phyloP scores from a whole-genome alignment of 345 rosid species.

The Camelina laxa region DNA sequence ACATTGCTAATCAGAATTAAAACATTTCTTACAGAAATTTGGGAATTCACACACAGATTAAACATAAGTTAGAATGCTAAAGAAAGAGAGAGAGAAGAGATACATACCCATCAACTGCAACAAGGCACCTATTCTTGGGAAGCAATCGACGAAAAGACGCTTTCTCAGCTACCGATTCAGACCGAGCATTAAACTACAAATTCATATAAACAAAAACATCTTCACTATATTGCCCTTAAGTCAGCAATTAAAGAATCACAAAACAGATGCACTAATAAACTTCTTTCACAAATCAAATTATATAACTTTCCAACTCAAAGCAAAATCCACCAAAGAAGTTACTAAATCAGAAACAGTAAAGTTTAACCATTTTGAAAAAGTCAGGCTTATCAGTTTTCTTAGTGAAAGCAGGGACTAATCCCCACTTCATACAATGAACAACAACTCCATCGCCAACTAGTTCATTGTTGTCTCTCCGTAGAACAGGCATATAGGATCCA shows the following conservation, averaged over 20 bases:
- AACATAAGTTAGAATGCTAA: not conserved
- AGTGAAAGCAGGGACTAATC: conserved; percentile 80
- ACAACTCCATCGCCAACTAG: conserved; percentile 50
- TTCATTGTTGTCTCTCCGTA: conserved; percentile 63
- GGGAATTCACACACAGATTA: too few species aligned
- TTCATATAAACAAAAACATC: not conserved
- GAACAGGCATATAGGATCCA: conserved; percentile 69
- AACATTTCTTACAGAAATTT: too few species aligned
- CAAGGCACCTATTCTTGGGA: conserved; percentile 80
- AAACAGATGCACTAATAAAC: not conserved
- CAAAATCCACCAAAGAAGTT: not conserved
- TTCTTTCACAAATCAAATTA: not conserved
- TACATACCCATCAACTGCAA: conserved; percentile 93
- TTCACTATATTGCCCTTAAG: not conserved
- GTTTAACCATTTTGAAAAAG: conserved; percentile 75
- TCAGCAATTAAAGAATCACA: not conserved
- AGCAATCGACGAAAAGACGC: conserved; percentile 88
- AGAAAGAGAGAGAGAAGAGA: conserved; percentile 13
- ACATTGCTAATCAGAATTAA: not conserved
- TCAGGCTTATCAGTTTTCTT: conserved; percentile 83
- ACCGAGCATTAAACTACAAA: conserved; percentile 88
- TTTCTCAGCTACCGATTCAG: conserved; percentile 81
- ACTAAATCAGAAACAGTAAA: not conserved
- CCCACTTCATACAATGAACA: conserved; percentile 93
- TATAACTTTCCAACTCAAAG: too few species aligned